Evolutionary conservation across 2,329 filamentous ascomycete species (phyloP).

Genomic region (Aspergillus aculeatinus): DNA sequence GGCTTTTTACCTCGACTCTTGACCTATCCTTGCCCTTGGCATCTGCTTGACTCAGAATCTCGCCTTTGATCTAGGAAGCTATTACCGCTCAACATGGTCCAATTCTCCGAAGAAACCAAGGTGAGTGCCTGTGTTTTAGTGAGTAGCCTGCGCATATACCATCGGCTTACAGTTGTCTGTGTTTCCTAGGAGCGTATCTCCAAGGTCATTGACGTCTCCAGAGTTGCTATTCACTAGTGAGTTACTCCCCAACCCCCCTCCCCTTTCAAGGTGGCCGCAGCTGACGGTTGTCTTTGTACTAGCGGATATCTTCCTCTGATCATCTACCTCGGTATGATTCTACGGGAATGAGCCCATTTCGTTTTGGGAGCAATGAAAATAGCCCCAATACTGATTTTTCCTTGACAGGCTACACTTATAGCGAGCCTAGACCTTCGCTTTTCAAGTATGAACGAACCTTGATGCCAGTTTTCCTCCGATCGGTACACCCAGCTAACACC

Average conservation of each 20-base stretch:
- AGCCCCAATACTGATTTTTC: slow-evolving; percentile 16
- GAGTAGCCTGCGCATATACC: background rate
- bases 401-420: slow-evolving; percentile 79
- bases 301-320: slow-evolving; percentile 96
- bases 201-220: slow-evolving; percentile 91
- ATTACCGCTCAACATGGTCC: slow-evolving; percentile 46
- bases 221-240: slow-evolving; percentile 94
- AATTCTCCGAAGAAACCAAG: slow-evolving; percentile 96
- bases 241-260: slow-evolving; percentile 31
- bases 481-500: slow-evolving; percentile 16
- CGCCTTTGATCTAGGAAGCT: background rate
- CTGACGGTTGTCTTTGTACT: slow-evolving; percentile 22
- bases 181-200: slow-evolving; percentile 85
- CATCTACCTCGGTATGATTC: slow-evolving; percentile 79
- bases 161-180: slow-evolving; percentile 12
- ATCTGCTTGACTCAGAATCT: background rate
- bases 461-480: background rate
- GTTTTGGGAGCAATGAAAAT: background rate
- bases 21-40: background rate
- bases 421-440: slow-evolving; percentile 81
- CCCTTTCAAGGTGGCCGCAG: slow-evolving; percentile 1
- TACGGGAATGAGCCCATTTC: too few relatives aligned
- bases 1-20: background rate
- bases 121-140: slow-evolving; percentile 47
- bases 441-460: slow-evolving; percentile 57